phyloP scores from a whole-genome alignment of 768 basidiomycete genomes.

The Chlorophyllum brunneum region DNA sequence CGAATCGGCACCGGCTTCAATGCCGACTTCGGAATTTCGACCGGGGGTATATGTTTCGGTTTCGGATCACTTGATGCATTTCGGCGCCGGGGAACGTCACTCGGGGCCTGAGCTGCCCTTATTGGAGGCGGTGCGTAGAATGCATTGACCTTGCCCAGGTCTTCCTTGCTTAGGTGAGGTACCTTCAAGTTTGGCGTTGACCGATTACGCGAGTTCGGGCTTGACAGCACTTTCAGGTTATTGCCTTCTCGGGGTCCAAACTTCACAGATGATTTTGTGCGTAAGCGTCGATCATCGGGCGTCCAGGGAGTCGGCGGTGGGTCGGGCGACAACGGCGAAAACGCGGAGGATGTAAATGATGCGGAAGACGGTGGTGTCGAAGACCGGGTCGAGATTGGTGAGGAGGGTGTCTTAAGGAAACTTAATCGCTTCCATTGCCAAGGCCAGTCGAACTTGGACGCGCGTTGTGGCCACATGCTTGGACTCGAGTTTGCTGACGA shows the following conservation, averaged over 20 bases:
- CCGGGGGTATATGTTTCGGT: neutral
- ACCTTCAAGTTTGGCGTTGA: constrained; percentile 6
- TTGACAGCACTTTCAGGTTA: neutral
- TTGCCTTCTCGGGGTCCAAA: neutral
- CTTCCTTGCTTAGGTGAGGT: constrained; percentile 4
- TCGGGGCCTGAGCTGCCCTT: neutral
- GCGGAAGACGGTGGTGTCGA: neutral
- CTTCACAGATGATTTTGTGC: neutral
- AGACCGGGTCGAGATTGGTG: neutral
- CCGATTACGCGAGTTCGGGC: neutral
- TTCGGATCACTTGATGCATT: neutral
- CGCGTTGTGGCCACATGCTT: neutral
- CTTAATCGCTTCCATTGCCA: constrained; percentile 11
- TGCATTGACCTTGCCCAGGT: constrained; percentile 10
- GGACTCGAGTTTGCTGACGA: neutral
- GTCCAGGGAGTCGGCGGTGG: neutral
- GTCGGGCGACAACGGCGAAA: neutral
- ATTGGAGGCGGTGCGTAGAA: constrained; percentile 9
- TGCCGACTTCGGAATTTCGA: neutral
- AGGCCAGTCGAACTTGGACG: constrained; percentile 8
- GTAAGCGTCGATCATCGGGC: neutral
- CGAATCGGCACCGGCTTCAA: neutral
- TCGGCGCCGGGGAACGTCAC: neutral
- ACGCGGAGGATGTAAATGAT: neutral
- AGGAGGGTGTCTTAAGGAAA: neutral